Evolutionary conservation across 495 filamentous ascomycete genomes (phyloP), one percentile per base, ranked within the genome.

Genomic region (Amniculicola lignicola): DNA sequence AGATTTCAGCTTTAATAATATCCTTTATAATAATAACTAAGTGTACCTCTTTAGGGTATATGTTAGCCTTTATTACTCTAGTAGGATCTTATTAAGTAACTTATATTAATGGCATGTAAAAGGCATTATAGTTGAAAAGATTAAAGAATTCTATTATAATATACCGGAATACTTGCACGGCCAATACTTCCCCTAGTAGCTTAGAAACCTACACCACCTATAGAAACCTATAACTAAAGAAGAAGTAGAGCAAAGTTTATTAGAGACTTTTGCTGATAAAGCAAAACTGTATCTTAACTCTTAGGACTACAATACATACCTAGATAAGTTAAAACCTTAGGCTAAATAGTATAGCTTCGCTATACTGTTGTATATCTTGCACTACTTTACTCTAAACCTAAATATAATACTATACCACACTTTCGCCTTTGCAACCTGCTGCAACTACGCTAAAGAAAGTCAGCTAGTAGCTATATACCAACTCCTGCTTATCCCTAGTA

Each of bases 1-100:
- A 54, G 50, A 54, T 22, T 54, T 54, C 27, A 39, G 50, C 25
- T 54, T 54, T 24, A 54, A 43, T 31, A 38, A 43, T 16, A 22
- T 53, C 24, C 12, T 40, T 14, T 28, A 23, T 24, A 28, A 12
- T 25, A 28, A 11, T 14, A 39, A 54, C 24, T 24, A 15, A 35
- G 16, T n/a, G 19, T 15, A 54, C 0, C 50, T 54, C 28, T 1
- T 54, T 15, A 39, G 50, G 24, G 22, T 54, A 10, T 54, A 54
- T 39, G 1, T 21, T 12, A 39, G 50, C n/a, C 37, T 54, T 1
- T 42, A 42, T 23, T 39, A 31, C 28, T 54, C 14, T 15, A 25
- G 24, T 24, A 24, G 35, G 28, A 22, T 54, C 16, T 12, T 39
- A 28, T 25, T 2, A 21, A 40, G 23, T 23, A 39, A 54, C 18